phyloP scores from a whole-genome alignment of 768 basidiomycete species.

The Wakefieldia striispora region DNA sequence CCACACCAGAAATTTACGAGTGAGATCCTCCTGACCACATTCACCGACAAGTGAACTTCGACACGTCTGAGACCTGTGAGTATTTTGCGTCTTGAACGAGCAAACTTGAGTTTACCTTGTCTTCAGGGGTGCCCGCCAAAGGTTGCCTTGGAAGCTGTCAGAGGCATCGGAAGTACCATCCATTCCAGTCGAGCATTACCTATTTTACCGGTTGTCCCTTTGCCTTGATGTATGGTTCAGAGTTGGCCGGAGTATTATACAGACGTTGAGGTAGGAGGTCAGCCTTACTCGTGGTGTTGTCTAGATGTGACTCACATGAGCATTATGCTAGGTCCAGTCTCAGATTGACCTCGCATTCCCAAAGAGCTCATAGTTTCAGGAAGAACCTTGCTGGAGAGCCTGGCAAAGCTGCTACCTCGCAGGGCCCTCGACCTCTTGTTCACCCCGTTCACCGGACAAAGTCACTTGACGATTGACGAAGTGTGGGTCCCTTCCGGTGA shows the following conservation, averaged over 20 bases:
- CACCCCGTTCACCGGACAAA: conserved; percentile 18
- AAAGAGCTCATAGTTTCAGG: conserved; percentile 32
- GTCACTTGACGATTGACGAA: conserved; percentile 24
- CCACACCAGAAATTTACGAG: conserved; percentile 40
- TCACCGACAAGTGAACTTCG: conserved; percentile 40
- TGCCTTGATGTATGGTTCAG: conserved; percentile 37
- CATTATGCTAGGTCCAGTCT: conserved; percentile 19
- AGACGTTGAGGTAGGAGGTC: conserved; percentile 40
- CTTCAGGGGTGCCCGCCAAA: conserved; percentile 32
- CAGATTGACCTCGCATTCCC: conserved; percentile 44
- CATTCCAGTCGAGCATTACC: conserved; percentile 26
- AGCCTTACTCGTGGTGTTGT: neutral
- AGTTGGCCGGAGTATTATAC: conserved; percentile 30
- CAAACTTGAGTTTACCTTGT: neutral
- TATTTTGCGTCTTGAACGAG: neutral
- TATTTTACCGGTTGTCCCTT: conserved; percentile 14
- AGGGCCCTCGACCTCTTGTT: conserved; percentile 46
- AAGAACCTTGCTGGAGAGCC: conserved; percentile 37
- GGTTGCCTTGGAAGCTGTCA: conserved; percentile 24
- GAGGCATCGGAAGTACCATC: conserved; percentile 28
- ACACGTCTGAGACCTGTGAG: conserved; percentile 44
- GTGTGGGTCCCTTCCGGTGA: conserved; percentile 37
- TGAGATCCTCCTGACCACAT: conserved; percentile 8
- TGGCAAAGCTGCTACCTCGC: conserved; percentile 27
- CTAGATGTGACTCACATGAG: neutral